Evolutionary conservation across 2,329 filamentous ascomycete species (phyloP), one percentile per base, ranked within the genome.

Genomic region (Rasamsonia emersonii): DNA sequence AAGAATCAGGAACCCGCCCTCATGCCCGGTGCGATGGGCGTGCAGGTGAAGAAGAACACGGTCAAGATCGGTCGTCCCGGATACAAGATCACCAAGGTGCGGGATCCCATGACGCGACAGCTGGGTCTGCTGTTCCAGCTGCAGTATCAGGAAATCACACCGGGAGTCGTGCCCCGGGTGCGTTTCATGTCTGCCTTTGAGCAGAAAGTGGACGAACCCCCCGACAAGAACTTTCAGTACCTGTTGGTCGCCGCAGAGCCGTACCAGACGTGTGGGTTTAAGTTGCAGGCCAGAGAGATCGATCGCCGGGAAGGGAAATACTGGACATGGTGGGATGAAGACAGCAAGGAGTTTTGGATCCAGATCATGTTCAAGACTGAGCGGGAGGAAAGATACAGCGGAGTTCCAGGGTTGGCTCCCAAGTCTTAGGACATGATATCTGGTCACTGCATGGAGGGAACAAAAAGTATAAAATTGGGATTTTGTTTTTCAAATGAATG

Each of bases 331-430:
- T 98, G 88, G 70, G 91, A 98, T 62, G 79, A 82, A 39, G 91
- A 98, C 58, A 78, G 81, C 42, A 94, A 93, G 70, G 89, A 96
- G 67, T 98, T 93, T 56, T 96, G 86, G 85, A 75, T 95, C 24
- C 91, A 96, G 68, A 74, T 98, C 44, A 83, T 96, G 70, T 98
- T 96, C 65, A 91, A 95, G 75, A 96, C 91, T 23, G 91, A 98
- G 69, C 77, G 91, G 42, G 91, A 96, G 64, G 89, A 95, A 71
- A 72, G 86, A 39, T 96, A 77, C 48, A 75, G 69, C 48, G 75
- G 74, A 46, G 77, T 80, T 25, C 77, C 77, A 20, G 77, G 77
- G 35, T 56, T 81, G 52, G 75, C 74, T 9, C 71, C 74, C 52
- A 48, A 54, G 44, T 10, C 42, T 45, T 27, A 44, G 49, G 41